Percentiles rank a stretch among this genome's conserved stretches.
Evolutionary conservation across 305 asterid species (phyloP).

Genomic region (Nicotiana rustica): DNA sequence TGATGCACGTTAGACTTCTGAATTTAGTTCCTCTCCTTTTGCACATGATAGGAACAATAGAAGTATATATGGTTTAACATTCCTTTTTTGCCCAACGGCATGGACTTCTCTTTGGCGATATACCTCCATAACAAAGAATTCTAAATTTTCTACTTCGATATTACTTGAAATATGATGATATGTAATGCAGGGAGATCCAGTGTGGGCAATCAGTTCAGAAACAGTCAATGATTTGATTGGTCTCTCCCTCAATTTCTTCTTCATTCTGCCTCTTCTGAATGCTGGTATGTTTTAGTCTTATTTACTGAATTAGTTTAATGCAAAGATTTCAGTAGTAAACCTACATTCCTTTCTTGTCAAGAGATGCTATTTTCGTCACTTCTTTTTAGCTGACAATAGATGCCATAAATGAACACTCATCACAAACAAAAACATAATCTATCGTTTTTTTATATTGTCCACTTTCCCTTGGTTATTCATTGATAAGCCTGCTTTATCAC

Average conservation of each 20-base stretch:
- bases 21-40: background rate
- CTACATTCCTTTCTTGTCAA: background rate
- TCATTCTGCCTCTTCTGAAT: constrained; percentile 75
- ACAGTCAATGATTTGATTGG: constrained; percentile 74
- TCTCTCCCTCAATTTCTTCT: constrained; percentile 91
- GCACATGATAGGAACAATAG: too few species aligned
- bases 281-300: constrained; percentile 47
- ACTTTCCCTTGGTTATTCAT: background rate
- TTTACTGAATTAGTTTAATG: background rate
- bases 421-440: background rate
- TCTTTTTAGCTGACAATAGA: background rate
- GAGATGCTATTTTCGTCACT: constrained; percentile 6
- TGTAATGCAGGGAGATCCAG: constrained; percentile 86
- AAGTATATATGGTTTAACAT: too few species aligned
- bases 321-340: background rate
- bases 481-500: background rate
- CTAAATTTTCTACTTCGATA: background rate
- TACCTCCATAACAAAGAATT: background rate
- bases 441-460: background rate
- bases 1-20: background rate
- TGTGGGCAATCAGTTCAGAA: constrained; percentile 88
- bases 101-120: background rate
- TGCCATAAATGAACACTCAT: background rate
- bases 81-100: too few species aligned
- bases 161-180: background rate